Base-by-base conservation (phyloP, 2,329 filamentous ascomycete species). In the Cephalotrichum gorgonifer region DNA sequence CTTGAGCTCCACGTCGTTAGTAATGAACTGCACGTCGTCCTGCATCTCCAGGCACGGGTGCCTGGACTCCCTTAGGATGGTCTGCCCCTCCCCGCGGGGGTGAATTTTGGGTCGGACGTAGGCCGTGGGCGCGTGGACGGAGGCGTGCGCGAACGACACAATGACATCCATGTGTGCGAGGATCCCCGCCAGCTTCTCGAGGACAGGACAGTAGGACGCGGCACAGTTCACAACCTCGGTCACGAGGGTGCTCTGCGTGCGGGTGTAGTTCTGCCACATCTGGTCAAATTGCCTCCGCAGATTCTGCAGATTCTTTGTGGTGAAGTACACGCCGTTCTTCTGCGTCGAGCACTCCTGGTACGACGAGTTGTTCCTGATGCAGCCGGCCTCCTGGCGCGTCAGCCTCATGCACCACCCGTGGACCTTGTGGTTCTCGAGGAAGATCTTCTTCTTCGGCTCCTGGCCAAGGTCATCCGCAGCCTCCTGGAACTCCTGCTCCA, bases 1-100 rank as follows among this genome's bases (percentile, higher is more conserved):
- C 5, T 79, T 75, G 33, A 98, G 79, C 48, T 83, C 81, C 22
- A 97, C 88, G 57, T 98, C 91, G 64, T 98, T 98, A 50, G 91
- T 96, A 66, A 98, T 98, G 70, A 98, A 98, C 54, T 91, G 90
- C 39, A 98, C 84, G 60, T 98, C 93, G 59, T 98, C 94, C 67
- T 98, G 93, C 79, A 96, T 90, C 64, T 98, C 93, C 80, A 98
- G 87, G 62, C 93, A 98, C 0, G 94, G 94, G 62, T 98, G 93
- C 11, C 94, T 85, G 2, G 93, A 88, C 68, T 95, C 94, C 55
- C 83, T 86, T n/a, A 98, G 76, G 22, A 94, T 71, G 0, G 93
- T 98, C 58, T 89, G 85, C 3, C 91, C 93, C 43, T 86, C 81
- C 26, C 91, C 93, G 28, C 93, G 86, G 11, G 83, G 75, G 62